phyloP scores from a whole-genome alignment of 2,329 filamentous ascomycete species.

The Colletotrichum destructivum region DNA sequence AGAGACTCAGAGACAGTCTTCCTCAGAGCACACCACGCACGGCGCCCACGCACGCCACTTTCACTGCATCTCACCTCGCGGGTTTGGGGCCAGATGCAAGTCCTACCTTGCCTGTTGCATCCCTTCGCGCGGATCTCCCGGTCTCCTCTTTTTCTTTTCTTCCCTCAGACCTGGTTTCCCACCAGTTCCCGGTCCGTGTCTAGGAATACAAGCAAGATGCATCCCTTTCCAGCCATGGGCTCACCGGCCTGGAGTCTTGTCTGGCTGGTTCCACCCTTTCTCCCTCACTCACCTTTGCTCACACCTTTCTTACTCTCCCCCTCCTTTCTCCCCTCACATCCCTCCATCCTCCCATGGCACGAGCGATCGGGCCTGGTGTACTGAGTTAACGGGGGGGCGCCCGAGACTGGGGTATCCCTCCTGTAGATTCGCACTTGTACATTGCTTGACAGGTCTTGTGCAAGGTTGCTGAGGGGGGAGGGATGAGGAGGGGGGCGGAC shows the following conservation, averaged over 20 bases:
- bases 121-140: constrained; percentile 40
- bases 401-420: constrained; percentile 9
- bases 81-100: constrained; percentile 11
- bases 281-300: not conserved
- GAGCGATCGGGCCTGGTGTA: constrained; percentile 10
- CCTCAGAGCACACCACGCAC: not conserved
- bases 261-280: not conserved
- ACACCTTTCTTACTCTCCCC: not conserved
- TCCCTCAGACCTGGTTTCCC: constrained; percentile 7
- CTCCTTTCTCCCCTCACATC: not conserved
- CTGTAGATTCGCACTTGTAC: constrained; percentile 13
- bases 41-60: not conserved
- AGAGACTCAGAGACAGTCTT: not conserved
- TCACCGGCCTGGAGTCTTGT: not conserved
- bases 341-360: constrained; percentile 11
- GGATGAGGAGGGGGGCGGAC: constrained; percentile 20
- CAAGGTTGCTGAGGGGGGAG: constrained; percentile 13
- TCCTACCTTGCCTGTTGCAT: constrained; percentile 6
- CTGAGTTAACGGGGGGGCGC: not conserved
- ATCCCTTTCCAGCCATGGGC: constrained; percentile 16
- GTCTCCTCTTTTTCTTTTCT: constrained; percentile 30
- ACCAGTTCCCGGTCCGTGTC: constrained; percentile 14
- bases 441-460: constrained; percentile 38
- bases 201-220: constrained; percentile 2
- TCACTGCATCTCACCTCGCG: constrained; percentile 4